Base-by-base conservation (phyloP, 2,329 filamentous ascomycete species). In the Hymenoscyphus infarciens region DNA sequence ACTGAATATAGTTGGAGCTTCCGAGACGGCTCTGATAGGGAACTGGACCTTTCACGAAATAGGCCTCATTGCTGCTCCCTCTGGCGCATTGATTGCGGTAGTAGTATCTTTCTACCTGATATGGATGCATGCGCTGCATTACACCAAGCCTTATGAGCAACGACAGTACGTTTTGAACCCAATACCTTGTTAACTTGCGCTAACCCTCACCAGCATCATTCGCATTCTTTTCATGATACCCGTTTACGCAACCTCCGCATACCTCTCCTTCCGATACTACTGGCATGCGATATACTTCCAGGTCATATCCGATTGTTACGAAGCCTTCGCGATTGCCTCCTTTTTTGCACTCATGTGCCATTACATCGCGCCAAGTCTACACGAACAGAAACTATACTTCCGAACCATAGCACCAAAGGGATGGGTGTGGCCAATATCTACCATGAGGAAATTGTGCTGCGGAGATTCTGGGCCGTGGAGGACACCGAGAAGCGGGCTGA, bases 141-240 rank as follows among this genome's bases (percentile, higher is more conserved):
- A 87, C 71, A 86, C 84, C 29, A 83, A 84, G 61, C 84, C 84
- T 6, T 74, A 77, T 61, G 83, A 87, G 74, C 84, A 87, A 71
- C 81, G 79, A 74, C 83, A 87, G 80, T 82, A 74, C 69, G 64
- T 70, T 16, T 45, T 4, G 33, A 25, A 10, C 19, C 5, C 11
- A 55, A 29, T 2, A 35, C 2, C 15, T 22, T 6, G 8, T 8
- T 10, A 8, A 38, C 31, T 16, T 38, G 10, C 33, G 45, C 57
- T 60, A 69, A 63, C 6, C 10, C 19, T 39, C 56, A 56, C 4
- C 69, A 91, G 87, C 73, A 92, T 95, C 71, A 93, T 96, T 70
- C 90, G 92, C 57, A 94, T 96, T 68, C 82, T 96, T 29, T 87
- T 93, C 74, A 94, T 96, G 90, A 85, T 96, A 57, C 92, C 92